phyloP scores from a whole-genome alignment of 2,329 filamentous ascomycete genomes.

The Phialophora verrucosa region DNA sequence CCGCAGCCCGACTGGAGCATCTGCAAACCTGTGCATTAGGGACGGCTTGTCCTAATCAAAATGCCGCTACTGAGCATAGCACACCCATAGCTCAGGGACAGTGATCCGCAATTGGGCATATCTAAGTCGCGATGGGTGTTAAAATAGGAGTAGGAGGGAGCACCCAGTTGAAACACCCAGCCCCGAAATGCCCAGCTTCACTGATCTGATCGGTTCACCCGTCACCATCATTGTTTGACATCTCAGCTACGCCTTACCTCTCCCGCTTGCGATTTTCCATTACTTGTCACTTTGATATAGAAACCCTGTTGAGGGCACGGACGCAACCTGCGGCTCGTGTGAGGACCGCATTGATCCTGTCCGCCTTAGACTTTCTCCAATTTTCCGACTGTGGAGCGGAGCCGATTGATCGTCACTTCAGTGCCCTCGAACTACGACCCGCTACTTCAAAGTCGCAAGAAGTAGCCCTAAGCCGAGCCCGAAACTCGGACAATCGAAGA shows the following conservation, averaged over 20 bases:
- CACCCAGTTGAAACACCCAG: conserved; percentile 35
- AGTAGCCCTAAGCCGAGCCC: neutral
- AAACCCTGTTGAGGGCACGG: neutral
- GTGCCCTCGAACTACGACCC: conserved; percentile 1
- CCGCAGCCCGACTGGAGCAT: conserved; percentile 14
- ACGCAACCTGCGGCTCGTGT: neutral
- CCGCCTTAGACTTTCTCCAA: conserved; percentile 10
- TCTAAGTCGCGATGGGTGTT: conserved; percentile 19
- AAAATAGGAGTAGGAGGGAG: conserved; percentile 3
- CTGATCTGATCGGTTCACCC: conserved; percentile 4
- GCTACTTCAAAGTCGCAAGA: conserved; percentile 12
- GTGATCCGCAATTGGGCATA: conserved; percentile 12
- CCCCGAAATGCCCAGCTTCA: conserved; percentile 19
- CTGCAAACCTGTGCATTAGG: conserved; percentile 11
- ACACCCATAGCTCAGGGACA: conserved; percentile 14
- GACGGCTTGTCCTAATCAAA: conserved; percentile 9
- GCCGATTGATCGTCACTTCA: conserved; percentile 6
- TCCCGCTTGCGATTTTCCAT: neutral
- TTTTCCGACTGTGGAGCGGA: conserved; percentile 15
- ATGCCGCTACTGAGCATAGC: conserved; percentile 15
- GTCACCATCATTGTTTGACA: conserved; percentile 5
- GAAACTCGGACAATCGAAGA: neutral
- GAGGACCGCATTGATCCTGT: conserved; percentile 6
- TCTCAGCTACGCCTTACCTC: neutral
- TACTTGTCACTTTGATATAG: neutral